Evolutionary conservation across 306 rosid species (phyloP), one percentile per base, ranked within the genome.

Genomic region (Luffa acutangula): DNA sequence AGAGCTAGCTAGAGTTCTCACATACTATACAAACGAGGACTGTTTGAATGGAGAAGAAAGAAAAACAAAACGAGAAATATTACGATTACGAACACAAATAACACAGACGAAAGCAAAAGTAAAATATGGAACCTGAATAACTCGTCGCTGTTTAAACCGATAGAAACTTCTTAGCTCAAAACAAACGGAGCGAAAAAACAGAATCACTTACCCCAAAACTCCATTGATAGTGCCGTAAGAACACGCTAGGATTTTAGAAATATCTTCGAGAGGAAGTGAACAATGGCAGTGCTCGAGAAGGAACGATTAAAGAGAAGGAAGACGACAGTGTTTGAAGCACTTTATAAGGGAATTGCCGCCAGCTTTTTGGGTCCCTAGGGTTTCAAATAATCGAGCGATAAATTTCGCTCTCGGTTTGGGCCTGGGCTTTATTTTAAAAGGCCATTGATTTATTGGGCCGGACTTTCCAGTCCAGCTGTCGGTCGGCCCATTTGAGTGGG

Each of bases 141-240:
- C 7, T 56, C 10, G 31, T 56, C 62, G 18, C 3, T 56, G 31
- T 56, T 18, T 17, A 60, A 60, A 25, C 31, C 31, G 31, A 25
- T 25, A 25, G 31, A 25, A 25, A 10, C 41, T 31, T 62, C 18
- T 3, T 10, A 62, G 39, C 12, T 3, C 3, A 7, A 51, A 1
- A 9, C 12, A 51, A 79, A 48, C 41, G 17, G 14, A 52, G 39
- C 5, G 0, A 6, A 41, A 45, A 21, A 66, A 8, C 5, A 69
- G 60, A 76, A 45, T 53, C 48, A 37, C 58, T 80, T 84, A 93
- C 98, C 98, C 98, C 98, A 93, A 75, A 93, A 93, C 88, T 91
- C 96, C 98, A 93, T 93, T 45, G 82, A 17, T 13, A 10, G 51
- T 0, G 41, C 7, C 2, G 74, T 45, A 15, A 41, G 51, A 66